phyloP scores from a whole-genome alignment of 441 rosid genomes.

The Isatis lusitanica region DNA sequence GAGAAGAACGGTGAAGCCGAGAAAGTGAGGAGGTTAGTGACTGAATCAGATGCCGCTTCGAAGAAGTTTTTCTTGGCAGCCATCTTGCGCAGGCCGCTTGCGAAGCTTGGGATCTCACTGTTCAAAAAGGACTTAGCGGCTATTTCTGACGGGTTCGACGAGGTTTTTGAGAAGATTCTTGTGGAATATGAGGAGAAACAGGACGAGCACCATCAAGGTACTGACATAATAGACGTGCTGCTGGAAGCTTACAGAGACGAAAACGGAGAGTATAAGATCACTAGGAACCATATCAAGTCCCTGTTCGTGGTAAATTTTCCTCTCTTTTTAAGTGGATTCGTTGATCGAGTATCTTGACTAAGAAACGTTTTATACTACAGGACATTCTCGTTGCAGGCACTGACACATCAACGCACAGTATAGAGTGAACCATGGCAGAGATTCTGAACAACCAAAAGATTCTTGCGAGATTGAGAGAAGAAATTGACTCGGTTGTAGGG shows the following conservation, averaged over 20 bases:
- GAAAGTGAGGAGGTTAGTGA: conserved; percentile 31
- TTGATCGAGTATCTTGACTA: neutral
- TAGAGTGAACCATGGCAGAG: conserved; percentile 22
- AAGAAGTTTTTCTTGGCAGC: conserved; percentile 32
- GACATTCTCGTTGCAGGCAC: conserved; percentile 16
- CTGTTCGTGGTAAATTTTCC: conserved; percentile 34
- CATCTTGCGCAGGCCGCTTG: conserved; percentile 27
- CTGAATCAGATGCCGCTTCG: conserved; percentile 2
- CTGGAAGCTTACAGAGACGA: conserved; percentile 26
- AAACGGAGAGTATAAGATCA: conserved; percentile 34
- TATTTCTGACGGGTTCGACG: conserved; percentile 5
- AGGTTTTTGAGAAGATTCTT: conserved; percentile 42
- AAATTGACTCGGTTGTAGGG: neutral
- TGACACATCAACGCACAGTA: neutral
- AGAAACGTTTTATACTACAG: neutral
- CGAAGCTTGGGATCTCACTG: conserved; percentile 20
- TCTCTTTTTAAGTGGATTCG: neutral
- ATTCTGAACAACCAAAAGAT: neutral
- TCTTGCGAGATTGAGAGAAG: conserved; percentile 12
- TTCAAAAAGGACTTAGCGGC: conserved; percentile 28
- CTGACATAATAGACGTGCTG: conserved; percentile 37
- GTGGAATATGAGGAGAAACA: conserved; percentile 39
- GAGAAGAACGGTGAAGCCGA: conserved; percentile 44
- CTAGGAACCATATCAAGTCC: conserved; percentile 34
- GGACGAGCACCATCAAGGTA: neutral